Base-by-base conservation (phyloP, 2,329 filamentous ascomycete species). In the Setomelanomma holmii region DNA sequence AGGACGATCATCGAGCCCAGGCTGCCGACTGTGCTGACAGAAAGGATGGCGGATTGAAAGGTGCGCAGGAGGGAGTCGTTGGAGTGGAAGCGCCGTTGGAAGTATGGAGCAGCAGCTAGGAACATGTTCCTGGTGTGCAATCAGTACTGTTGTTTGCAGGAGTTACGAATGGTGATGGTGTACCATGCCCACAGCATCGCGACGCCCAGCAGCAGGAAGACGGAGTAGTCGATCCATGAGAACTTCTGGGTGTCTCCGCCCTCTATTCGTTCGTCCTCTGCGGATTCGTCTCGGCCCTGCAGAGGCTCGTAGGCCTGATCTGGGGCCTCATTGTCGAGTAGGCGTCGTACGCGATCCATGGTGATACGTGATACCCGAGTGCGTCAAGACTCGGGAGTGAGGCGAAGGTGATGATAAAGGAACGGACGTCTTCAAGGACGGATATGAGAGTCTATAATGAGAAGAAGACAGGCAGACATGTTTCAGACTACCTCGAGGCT, bases 151-250 rank as follows among this genome's bases (percentile, higher is more conserved):
- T n/a, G 4, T 14, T 21, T 5, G 5, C 16, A 19, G 5, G 27
- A 12, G 22, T 16, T 10, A 33, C 30, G 4, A 8, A 8, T 14
- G 21, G 7, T 20, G 5, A 10, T 23, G 38, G 52, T 42, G 84
- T 84, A 96, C 93, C 93, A 98, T 49, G 93, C 92, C 93, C 93
- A 98, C 39, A 98, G 82, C 95, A 98, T 98, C 45, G 93, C 90
- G 50, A 96, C 82, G 44, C 95, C 95, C 21, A 98, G 80, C 44
- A 96, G 78, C 49, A 89, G 80, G 75, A 98, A 98, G 69, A 96
- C 88, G 64, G 77, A 79, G 76, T 98, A 99, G 73, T 96, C 90
- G 30, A 90, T 69, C 86, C 89, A 92, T 56, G 91, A 96, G 78
- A 96, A 96, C 30, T 56, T 47, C 51, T 55, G 56, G n/a, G 66